Conservation (phyloP, 768 basidiomycete genomes). For the Exidia glandulosa region DNA sequence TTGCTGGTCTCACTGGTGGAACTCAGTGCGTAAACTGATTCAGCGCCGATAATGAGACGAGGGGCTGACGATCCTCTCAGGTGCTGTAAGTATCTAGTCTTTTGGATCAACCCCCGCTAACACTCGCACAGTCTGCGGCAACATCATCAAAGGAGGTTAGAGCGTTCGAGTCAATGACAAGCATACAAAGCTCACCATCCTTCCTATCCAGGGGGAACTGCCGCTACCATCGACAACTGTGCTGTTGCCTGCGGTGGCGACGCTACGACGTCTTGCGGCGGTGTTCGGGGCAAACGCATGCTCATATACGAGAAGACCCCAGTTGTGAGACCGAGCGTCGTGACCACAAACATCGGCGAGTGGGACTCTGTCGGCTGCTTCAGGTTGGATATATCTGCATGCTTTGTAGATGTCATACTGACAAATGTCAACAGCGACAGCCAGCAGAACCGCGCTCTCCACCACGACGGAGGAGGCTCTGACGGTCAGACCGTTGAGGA, state of each 20-base stretch:
- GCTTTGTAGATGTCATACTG: too few species aligned
- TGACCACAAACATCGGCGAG: not conserved
- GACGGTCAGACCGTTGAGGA: constrained; percentile 38
- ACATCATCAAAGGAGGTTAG: not conserved
- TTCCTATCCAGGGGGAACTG: too few species aligned
- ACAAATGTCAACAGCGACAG: not conserved
- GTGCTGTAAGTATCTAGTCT: not conserved
- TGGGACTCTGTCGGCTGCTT: not conserved
- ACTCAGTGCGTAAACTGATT: not conserved
- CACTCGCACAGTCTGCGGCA: not conserved
- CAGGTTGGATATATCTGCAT: not conserved
- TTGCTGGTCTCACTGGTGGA: not conserved
- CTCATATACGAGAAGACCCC: not conserved
- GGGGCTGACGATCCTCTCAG: not conserved
- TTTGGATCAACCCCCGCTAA: not conserved
- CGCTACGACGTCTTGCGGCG: not conserved
- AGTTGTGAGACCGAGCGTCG: not conserved
- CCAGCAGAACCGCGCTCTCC: not conserved
- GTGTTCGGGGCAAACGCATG: not conserved
- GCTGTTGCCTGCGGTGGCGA: not conserved
- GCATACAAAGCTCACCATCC: too few species aligned
- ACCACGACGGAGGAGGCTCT: not conserved
- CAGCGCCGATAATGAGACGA: too few species aligned
- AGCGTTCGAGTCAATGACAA: too few species aligned
- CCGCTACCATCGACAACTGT: not conserved